Evolutionary conservation across 768 basidiomycete genomes (phyloP).

Genomic region (Kwoniella sp.): DNA sequence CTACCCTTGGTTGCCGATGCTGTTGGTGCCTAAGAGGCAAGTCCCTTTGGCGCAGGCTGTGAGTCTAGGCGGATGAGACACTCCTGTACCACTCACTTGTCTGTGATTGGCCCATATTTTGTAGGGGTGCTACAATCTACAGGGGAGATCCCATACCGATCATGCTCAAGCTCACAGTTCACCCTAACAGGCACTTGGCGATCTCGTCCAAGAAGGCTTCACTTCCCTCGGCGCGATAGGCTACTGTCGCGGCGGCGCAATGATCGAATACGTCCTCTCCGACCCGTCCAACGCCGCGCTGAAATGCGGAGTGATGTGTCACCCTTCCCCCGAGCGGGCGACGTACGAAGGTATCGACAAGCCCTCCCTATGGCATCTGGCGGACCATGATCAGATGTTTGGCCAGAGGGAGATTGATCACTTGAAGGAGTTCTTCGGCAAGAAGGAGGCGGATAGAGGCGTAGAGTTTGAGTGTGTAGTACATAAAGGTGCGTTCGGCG

Average conservation of each 20-base stretch:
- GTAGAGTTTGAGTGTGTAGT: slow-evolving; percentile 25
- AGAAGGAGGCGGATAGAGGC: slow-evolving; percentile 20
- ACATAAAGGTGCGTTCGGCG: slow-evolving; percentile 30
- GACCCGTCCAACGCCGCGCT: slow-evolving; percentile 8
- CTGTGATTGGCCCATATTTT: too few relatives aligned
- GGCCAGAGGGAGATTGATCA: slow-evolving; percentile 30
- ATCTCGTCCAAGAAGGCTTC: slow-evolving; percentile 37
- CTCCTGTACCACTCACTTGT: neutral
- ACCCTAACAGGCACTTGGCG: slow-evolving; percentile 31
- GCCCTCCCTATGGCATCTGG: slow-evolving; percentile 34
- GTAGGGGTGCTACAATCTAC: too few relatives aligned
- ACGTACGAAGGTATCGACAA: slow-evolving; percentile 20
- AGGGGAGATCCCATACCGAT: too few relatives aligned
- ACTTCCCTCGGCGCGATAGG: slow-evolving; percentile 35
- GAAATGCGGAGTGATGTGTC: slow-evolving; percentile 36
- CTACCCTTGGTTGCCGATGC: slow-evolving; percentile 16
- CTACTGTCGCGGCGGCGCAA: slow-evolving; percentile 40
- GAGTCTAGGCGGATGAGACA: too few relatives aligned
- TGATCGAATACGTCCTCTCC: slow-evolving; percentile 33
- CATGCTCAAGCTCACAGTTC: too few relatives aligned
- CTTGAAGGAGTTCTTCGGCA: slow-evolving; percentile 25
- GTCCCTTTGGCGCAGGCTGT: slow-evolving; percentile 30
- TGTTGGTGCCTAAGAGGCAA: slow-evolving; percentile 14
- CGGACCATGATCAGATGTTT: slow-evolving; percentile 37
- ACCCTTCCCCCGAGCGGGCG: slow-evolving; percentile 30